Conservation (phyloP, 805 yeast species). For the Candida tammaniensis region DNA sequence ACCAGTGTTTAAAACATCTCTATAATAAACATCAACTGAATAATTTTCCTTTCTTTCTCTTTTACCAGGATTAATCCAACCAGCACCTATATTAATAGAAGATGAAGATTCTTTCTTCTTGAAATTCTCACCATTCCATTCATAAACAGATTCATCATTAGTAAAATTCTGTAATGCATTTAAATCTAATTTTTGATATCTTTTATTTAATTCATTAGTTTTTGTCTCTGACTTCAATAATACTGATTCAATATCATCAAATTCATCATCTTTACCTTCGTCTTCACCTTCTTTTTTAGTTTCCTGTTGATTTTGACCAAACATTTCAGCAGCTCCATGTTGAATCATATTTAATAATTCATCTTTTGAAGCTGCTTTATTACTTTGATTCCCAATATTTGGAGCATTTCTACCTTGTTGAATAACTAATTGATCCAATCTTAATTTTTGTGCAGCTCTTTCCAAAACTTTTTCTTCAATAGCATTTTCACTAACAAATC, state of each 20-base stretch:
- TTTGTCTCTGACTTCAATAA: conserved; percentile 60
- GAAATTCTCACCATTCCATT: conserved; percentile 85
- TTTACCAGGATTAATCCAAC: conserved; percentile 84
- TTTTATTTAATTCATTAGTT: conserved; percentile 58
- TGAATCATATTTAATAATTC: conserved; percentile 81
- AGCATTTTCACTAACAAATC: conserved; percentile 78
- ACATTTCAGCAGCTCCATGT: conserved; percentile 73
- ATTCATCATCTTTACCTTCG: conserved; percentile 37
- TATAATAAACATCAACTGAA: conserved; percentile 82
- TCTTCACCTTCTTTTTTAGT: conserved; percentile 22
- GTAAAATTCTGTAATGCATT: conserved; percentile 77
- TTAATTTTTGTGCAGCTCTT: conserved; percentile 75
- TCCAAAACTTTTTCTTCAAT: conserved; percentile 81
- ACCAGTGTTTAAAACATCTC: conserved; percentile 74
- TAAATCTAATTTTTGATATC: conserved; percentile 65
- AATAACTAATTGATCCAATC: conserved; percentile 78
- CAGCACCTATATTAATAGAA: conserved; percentile 48
- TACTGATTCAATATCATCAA: conserved; percentile 59
- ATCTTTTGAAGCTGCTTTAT: conserved; percentile 54
- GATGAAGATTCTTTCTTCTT: conserved; percentile 59
- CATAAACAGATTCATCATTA: conserved; percentile 67
- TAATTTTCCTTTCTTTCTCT: conserved; percentile 83
- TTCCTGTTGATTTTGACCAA: conserved; percentile 15
- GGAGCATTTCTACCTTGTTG: conserved; percentile 62
- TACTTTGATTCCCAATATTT: conserved; percentile 31